phyloP scores from a whole-genome alignment of 1,284 basidiomycete genomes.

The Meripilus lineatus region DNA sequence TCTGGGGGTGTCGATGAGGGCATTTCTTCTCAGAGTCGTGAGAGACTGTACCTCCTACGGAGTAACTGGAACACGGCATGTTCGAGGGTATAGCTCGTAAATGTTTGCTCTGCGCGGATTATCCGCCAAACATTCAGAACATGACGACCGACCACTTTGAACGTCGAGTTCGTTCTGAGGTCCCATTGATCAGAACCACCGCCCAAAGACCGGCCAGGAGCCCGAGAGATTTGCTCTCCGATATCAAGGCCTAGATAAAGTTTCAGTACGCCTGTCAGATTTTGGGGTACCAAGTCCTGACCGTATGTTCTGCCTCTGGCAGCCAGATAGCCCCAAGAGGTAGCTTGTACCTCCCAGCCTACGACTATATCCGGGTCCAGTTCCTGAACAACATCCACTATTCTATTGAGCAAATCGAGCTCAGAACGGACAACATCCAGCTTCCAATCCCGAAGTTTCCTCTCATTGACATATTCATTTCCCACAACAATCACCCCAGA shows the following conservation, averaged over 20 bases:
- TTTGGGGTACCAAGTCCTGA: slow-evolving; percentile 27
- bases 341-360: slow-evolving; percentile 89
- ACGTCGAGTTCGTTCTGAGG: slow-evolving; percentile 71
- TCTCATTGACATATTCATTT: slow-evolving; percentile 32
- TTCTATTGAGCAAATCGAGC: slow-evolving; percentile 76
- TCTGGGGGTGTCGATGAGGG: slow-evolving; percentile 33
- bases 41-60: slow-evolving; percentile 50
- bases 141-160: slow-evolving; percentile 85
- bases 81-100: slow-evolving; percentile 87
- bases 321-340: slow-evolving; percentile 88
- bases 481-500: slow-evolving; percentile 62
- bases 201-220: slow-evolving; percentile 39
- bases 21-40: slow-evolving; percentile 1
- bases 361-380: slow-evolving; percentile 90
- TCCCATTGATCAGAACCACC: slow-evolving; percentile 68
- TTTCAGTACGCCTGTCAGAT: neutral
- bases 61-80: slow-evolving; percentile 84
- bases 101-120: slow-evolving; percentile 79
- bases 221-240: slow-evolving; percentile 65
- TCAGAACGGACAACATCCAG: slow-evolving; percentile 66
- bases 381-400: slow-evolving; percentile 73
- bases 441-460: slow-evolving; percentile 38
- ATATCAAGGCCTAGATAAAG: slow-evolving; percentile 58
- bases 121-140: slow-evolving; percentile 92
- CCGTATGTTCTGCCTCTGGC: slow-evolving; percentile 66